Base-by-base conservation (phyloP, 306 rosid species). In the Acmispon strigosus region DNA sequence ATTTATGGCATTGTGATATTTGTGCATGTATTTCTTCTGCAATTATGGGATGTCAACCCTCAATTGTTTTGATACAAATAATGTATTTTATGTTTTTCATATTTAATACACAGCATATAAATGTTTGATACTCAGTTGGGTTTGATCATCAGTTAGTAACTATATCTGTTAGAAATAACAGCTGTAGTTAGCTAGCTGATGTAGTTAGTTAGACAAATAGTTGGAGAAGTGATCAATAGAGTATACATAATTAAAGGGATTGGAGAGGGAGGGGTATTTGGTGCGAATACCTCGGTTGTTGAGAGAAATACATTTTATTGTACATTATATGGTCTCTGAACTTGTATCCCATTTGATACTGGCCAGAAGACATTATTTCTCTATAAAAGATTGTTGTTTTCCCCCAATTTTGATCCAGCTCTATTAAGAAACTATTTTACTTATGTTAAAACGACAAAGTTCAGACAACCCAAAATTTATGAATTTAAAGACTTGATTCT, bases 391-490 rank as follows among this genome's bases (percentile, higher is more conserved):
- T 64, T 45, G 69, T 43, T 47, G 54, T 49, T 49, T 49, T 49
- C 69, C 53, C 67, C 37, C 52, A 64, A 24, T 36, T 24, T n/a
- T 64, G 22, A 64, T 45, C 55, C 55, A 45, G 56, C 27, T 63
- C 39, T 63, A 39, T 63, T n/a, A 22, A 44, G 44, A 29, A 27
- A 29, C 48, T 13, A 43, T 43, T 51, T 6, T 32, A 52, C 63
- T 62, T 54, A 22, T 54, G 49, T 47, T 19, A 47, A 66, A 57
- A 48, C 68, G 49, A 76, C 64, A 11, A 39, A 34, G 62, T 58
- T 20, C 52, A 12, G 62, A 5, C n/a, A 19, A 54, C 22, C 57
- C 34, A 6, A 16, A 55, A 8, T 17, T 78, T 48, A 47, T 24
- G 37, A 39, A 36, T 71, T 54, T 49, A 54, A 52, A 41, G 16